These are phyloP conservation scores for Orbilia brochopaga DNA, from an alignment of 2,329 filamentous ascomycete species.

Conservation along the genomic window DNA sequence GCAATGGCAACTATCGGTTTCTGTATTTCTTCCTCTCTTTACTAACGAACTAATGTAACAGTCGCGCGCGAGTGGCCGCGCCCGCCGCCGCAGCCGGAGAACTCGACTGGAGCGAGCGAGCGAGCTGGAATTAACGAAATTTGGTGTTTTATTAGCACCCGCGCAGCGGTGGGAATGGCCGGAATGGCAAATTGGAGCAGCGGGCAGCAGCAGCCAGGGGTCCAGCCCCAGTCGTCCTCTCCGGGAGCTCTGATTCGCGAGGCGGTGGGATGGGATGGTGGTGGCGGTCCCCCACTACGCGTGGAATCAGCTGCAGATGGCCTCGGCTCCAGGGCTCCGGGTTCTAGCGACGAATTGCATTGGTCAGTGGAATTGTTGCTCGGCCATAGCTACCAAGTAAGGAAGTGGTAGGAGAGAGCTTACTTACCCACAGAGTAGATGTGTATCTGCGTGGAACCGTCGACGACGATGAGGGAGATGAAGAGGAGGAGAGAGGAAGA, in stretches of 20 bases:
- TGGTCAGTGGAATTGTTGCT: conserved; percentile 2
- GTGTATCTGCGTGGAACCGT: background rate
- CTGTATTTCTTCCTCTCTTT: too few relatives aligned
- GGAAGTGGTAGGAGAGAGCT: background rate
- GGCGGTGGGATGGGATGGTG: conserved; percentile 5
- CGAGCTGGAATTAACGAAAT: background rate
- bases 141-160: conserved; percentile 1
- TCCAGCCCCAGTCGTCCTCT: background rate
- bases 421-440: background rate
- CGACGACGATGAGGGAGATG: background rate
- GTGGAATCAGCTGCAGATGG: background rate
- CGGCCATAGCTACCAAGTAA: too few relatives aligned
- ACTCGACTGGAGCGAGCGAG: too few relatives aligned
- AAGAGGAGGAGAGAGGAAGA: background rate
- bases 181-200: background rate
- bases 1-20: too few relatives aligned
- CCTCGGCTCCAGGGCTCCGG: conserved; percentile 17
- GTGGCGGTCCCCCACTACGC: conserved; percentile 10
- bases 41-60: background rate
- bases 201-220: background rate
- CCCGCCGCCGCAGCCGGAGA: conserved; percentile 6
- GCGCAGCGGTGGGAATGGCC: conserved; percentile 7
- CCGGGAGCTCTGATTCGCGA: conserved; percentile 37
- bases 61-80: conserved; percentile 8
- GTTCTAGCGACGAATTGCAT: background rate